Percentiles rank a stretch among this genome's conserved stretches.
These are phyloP conservation scores for Phytophthora chlamydospora DNA, from an alignment of 352 stramenopile species.

Conservation along the genomic window DNA sequence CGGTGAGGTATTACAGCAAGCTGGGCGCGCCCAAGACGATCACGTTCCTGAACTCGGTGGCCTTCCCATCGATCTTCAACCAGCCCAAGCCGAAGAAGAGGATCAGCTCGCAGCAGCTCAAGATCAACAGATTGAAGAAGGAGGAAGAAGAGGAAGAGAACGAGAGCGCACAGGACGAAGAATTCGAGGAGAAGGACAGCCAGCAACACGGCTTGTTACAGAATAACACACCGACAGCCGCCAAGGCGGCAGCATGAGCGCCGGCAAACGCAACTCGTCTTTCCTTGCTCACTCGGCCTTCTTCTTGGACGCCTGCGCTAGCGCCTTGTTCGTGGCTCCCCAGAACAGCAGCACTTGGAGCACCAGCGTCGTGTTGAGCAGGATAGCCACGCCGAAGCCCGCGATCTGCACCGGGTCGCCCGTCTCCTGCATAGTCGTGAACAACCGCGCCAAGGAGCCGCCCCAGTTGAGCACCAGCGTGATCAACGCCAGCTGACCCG, in stretches of 20 bases:
- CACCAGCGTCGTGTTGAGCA: slow-evolving; percentile 82
- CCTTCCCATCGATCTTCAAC: slow-evolving; percentile 75
- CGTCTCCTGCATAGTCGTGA: slow-evolving; percentile 90
- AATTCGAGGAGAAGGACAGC: slow-evolving; percentile 33
- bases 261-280: background rate
- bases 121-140: slow-evolving; percentile 34
- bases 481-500: slow-evolving; percentile 87
- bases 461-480: slow-evolving; percentile 87
- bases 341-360: slow-evolving; percentile 85
- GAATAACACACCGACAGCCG: slow-evolving; percentile 20
- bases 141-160: slow-evolving; percentile 42
- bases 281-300: slow-evolving; percentile 57
- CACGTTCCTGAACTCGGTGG: slow-evolving; percentile 76
- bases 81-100: slow-evolving; percentile 65
- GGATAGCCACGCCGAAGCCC: slow-evolving; percentile 71
- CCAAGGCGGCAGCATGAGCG: slow-evolving; percentile 29
- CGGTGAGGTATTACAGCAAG: slow-evolving; percentile 74
- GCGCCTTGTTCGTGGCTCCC: slow-evolving; percentile 77
- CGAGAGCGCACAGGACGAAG: slow-evolving; percentile 34
- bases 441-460: slow-evolving; percentile 81
- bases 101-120: slow-evolving; percentile 44
- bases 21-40: slow-evolving; percentile 74
- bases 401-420: slow-evolving; percentile 75
- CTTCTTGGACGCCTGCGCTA: slow-evolving; percentile 66
- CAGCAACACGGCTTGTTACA: slow-evolving; percentile 38